Conservation (phyloP, 2,329 filamentous ascomycete species). For the Diaporthe humulicola region DNA sequence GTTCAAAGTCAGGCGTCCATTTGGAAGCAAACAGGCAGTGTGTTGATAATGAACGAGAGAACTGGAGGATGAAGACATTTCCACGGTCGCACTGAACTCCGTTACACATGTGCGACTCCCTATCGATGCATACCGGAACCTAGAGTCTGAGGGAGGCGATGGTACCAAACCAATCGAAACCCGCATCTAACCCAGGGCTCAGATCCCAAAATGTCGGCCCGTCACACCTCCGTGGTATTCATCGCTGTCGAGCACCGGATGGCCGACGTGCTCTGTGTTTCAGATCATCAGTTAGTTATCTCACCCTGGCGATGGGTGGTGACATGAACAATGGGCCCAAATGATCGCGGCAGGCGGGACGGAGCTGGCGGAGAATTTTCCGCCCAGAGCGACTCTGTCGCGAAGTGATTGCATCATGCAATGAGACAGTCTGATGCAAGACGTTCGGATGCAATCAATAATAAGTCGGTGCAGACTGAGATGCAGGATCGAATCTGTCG, state of each 20-base stretch:
- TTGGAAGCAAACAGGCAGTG: background rate
- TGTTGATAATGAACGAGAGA: too few species aligned
- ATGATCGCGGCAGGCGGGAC: background rate
- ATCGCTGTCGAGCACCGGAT: background rate
- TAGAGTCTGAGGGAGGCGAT: slow-evolving; percentile 2
- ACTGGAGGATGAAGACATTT: background rate
- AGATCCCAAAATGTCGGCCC: slow-evolving; percentile 14
- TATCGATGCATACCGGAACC: background rate
- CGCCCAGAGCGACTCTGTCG: background rate
- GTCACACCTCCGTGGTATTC: background rate
- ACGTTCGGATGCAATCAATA: slow-evolving; percentile 11
- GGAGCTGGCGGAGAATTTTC: slow-evolving; percentile 10
- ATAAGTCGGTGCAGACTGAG: background rate
- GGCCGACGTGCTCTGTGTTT: background rate
- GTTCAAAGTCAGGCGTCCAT: background rate
- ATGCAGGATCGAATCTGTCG: slow-evolving; percentile 31
- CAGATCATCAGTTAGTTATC: background rate
- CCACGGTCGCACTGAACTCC: background rate
- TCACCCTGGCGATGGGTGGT: background rate
- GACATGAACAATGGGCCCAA: background rate
- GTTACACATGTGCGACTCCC: background rate
- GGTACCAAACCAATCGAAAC: slow-evolving; percentile 13
- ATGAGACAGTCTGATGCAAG: slow-evolving; percentile 18
- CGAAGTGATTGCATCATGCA: slow-evolving; percentile 16
- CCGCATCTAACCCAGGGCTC: background rate